phyloP scores from a whole-genome alignment of 129 eudicot species.

The Deinandra increscens region DNA sequence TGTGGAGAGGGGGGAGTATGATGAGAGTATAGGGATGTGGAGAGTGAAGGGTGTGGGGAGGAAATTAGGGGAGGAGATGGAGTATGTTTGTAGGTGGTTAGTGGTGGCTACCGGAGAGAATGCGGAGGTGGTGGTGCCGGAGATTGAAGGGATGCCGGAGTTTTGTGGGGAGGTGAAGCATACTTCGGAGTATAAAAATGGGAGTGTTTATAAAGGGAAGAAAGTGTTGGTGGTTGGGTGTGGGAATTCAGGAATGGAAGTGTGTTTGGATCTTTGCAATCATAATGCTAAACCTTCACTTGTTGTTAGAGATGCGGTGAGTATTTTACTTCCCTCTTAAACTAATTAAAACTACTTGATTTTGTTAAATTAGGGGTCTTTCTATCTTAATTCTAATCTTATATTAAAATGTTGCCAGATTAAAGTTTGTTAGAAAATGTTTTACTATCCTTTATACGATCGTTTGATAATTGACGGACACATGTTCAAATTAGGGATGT shows the following conservation, averaged over 20 bases:
- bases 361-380: too few species aligned
- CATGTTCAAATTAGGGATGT: too few species aligned
- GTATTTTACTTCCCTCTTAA: slow-evolving; percentile 25
- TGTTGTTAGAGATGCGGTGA: slow-evolving; percentile 90
- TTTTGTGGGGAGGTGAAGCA: slow-evolving; percentile 68
- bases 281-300: slow-evolving; percentile 90
- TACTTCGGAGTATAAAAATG: slow-evolving; percentile 78
- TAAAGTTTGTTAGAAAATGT: too few species aligned
- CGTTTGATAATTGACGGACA: too few species aligned
- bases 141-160: slow-evolving; percentile 63
- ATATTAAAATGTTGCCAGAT: too few species aligned
- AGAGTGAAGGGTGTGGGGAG: slow-evolving; percentile 48
- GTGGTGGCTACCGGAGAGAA: slow-evolving; percentile 98
- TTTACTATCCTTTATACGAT: too few species aligned
- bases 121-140: slow-evolving; percentile 90
- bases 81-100: slow-evolving; percentile 85
- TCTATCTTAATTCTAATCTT: too few species aligned
- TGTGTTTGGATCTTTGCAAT: slow-evolving; percentile 95
- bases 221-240: slow-evolving; percentile 90
- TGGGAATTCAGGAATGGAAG: slow-evolving; percentile 99
- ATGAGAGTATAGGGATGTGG: slow-evolving; percentile 61
- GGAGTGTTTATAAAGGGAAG: slow-evolving; percentile 63
- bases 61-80: slow-evolving; percentile 42
- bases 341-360: background rate
- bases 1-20: slow-evolving; percentile 67